Percentiles rank a stretch among this genome's conserved stretches.
Conservation (phyloP, 345 rosid species). For the Cardamine occulta region DNA sequence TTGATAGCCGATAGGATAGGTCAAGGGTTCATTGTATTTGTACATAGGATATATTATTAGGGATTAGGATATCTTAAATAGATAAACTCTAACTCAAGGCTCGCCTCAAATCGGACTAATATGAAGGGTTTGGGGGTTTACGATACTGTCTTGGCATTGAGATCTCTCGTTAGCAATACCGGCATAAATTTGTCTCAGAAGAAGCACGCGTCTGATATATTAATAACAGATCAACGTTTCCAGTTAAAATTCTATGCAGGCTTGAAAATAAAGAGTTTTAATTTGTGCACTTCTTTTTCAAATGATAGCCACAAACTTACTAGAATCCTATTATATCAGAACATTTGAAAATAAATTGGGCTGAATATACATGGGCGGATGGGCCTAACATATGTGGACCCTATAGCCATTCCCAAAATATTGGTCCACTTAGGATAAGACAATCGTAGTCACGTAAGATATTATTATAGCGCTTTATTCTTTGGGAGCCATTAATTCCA, state of each 20-base stretch:
- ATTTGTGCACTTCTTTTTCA: not conserved
- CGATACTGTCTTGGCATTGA: too few species aligned
- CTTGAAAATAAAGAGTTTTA: not conserved
- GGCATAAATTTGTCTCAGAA: too few species aligned
- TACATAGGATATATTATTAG: not conserved
- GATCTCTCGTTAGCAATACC: too few species aligned
- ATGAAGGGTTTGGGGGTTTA: too few species aligned
- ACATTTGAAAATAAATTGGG: not conserved
- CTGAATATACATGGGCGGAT: not conserved
- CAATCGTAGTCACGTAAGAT: not conserved
- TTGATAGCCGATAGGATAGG: not conserved
- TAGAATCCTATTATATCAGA: not conserved
- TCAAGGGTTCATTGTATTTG: not conserved
- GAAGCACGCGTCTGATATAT: too few species aligned
- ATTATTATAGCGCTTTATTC: not conserved
- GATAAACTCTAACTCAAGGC: too few species aligned
- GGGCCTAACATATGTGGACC: not conserved
- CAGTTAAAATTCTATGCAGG: too few species aligned
- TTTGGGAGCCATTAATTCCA: too few species aligned
- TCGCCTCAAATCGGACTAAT: too few species aligned
- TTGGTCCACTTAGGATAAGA: not conserved
- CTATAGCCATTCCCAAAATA: not conserved
- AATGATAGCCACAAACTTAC: not conserved
- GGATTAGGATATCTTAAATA: too few species aligned
- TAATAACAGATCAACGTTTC: too few species aligned